phyloP scores from a whole-genome alignment of 2,329 filamentous ascomycete genomes.

The Gaeumannomyces tritici region DNA sequence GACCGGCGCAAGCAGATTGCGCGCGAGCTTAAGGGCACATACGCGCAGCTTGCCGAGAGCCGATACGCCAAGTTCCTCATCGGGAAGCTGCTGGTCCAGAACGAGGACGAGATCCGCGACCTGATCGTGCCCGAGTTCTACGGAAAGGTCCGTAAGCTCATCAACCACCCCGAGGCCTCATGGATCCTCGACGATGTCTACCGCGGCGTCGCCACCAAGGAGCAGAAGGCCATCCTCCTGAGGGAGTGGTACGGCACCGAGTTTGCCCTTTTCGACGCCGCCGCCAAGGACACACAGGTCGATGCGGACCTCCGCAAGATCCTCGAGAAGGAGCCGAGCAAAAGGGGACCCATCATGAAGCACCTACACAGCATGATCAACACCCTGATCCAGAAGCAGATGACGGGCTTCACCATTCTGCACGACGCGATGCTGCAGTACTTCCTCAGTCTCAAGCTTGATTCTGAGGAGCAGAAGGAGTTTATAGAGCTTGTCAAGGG shows the following conservation, averaged over 20 bases:
- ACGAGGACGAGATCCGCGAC: constrained; percentile 77
- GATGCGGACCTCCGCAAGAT: constrained; percentile 66
- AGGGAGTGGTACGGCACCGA: constrained; percentile 96
- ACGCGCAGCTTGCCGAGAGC: constrained; percentile 79
- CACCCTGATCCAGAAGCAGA: constrained; percentile 87
- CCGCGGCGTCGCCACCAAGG: constrained; percentile 71
- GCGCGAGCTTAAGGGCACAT: constrained; percentile 74
- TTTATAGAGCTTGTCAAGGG: constrained; percentile 87
- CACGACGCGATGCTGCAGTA: constrained; percentile 99
- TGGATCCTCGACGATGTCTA: constrained; percentile 99
- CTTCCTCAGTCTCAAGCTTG: constrained; percentile 68
- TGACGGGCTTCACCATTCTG: constrained; percentile 93
- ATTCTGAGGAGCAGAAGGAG: constrained; percentile 72
- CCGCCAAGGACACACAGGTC: constrained; percentile 22
- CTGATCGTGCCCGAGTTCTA: constrained; percentile 92
- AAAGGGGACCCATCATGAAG: constrained; percentile 78
- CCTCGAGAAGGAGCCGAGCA: constrained; percentile 68
- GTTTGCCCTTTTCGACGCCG: constrained; percentile 60
- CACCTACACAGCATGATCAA: constrained; percentile 83
- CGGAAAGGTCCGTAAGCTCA: constrained; percentile 82
- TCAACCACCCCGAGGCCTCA: constrained; percentile 90
- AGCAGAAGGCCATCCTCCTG: constrained; percentile 77
- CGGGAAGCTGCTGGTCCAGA: constrained; percentile 89
- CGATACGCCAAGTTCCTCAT: constrained; percentile 97
- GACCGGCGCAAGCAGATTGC: constrained; percentile 83